These are phyloP conservation scores for Coleophoma cylindrospora DNA, from an alignment of 2,329 filamentous ascomycete species.

Conservation along the genomic window DNA sequence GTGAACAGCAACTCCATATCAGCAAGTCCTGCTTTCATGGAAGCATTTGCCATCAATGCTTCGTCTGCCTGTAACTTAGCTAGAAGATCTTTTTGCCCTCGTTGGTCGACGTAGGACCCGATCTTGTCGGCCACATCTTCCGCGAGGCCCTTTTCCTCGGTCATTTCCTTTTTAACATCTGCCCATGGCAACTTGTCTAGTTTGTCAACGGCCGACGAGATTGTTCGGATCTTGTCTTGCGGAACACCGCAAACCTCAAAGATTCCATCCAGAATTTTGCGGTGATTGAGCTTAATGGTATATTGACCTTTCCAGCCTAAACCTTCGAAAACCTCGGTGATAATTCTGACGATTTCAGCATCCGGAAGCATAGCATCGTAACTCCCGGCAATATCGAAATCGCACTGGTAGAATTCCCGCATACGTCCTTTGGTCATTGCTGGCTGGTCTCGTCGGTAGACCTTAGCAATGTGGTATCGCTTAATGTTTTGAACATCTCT, in stretches of 20 bases:
- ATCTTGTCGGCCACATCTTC: conserved; percentile 78
- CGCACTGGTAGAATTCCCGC: conserved; percentile 96
- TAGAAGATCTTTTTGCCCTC: conserved; percentile 71
- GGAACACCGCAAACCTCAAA: conserved; percentile 91
- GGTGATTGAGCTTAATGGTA: conserved; percentile 92
- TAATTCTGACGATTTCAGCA: conserved; percentile 80
- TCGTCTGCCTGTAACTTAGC: conserved; percentile 64
- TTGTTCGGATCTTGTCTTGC: conserved; percentile 78
- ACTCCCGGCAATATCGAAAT: conserved; percentile 87
- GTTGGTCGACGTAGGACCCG: conserved; percentile 75
- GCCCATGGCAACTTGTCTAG: conserved; percentile 89
- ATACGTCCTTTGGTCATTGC: conserved; percentile 89
- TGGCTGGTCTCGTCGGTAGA: conserved; percentile 76
- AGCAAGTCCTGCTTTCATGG: conserved; percentile 72
- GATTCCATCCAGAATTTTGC: conserved; percentile 88
- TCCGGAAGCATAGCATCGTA: conserved; percentile 93
- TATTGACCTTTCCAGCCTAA: conserved; percentile 62
- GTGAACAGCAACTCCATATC: conserved; percentile 78
- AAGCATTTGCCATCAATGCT: conserved; percentile 63
- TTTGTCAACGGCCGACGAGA: conserved; percentile 93
- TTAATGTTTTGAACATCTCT: conserved; percentile 73
- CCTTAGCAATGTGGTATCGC: conserved; percentile 92
- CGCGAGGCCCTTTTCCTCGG: conserved; percentile 80
- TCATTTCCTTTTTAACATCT: conserved; percentile 90
- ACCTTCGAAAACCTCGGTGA: conserved; percentile 78